phyloP scores from a whole-genome alignment of 345 rosid species.

The Chamaenerion angustifolium region DNA sequence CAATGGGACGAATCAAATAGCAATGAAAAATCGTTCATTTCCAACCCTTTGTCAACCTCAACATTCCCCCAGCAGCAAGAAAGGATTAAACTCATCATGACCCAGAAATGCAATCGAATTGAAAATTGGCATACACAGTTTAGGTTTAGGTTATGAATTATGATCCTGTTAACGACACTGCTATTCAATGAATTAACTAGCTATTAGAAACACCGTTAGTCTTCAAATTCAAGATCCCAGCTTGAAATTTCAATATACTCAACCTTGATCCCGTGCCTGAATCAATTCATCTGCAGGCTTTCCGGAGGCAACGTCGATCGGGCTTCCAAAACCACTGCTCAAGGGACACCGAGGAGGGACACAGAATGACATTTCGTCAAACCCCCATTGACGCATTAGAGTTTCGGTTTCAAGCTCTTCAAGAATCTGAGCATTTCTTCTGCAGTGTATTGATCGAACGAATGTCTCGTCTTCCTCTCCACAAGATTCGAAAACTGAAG shows the following conservation, averaged over 20 bases:
- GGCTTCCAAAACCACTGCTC: conserved; percentile 75
- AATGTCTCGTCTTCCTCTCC: conserved; percentile 24
- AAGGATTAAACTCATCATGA: too few relatives aligned
- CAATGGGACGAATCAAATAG: too few relatives aligned
- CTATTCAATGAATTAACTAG: too few relatives aligned
- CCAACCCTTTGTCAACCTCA: too few relatives aligned
- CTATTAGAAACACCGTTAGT: too few relatives aligned
- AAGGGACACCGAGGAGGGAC: conserved; percentile 24
- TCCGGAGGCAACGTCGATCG: conserved; percentile 36
- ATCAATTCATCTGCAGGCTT: conserved; percentile 23
- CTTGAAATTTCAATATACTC: too few relatives aligned
- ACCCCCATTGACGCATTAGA: conserved; percentile 44
- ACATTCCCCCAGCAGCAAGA: too few relatives aligned
- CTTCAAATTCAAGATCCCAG: too few relatives aligned
- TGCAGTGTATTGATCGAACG: conserved; percentile 19
- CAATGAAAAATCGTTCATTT: too few relatives aligned
- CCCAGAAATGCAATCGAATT: conserved; percentile 2
- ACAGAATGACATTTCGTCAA: conserved; percentile 38
- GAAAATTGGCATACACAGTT: too few relatives aligned
- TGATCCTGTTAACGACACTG: too few relatives aligned
- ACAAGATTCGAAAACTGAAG: conserved; percentile 18
- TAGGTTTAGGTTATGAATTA: too few relatives aligned
- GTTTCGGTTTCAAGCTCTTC: conserved; percentile 68
- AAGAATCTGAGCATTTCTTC: conserved; percentile 39
- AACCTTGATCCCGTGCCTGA: conserved; percentile 20